Conservation (phyloP, 805 yeast species). For the Candida coleopterorum region DNA sequence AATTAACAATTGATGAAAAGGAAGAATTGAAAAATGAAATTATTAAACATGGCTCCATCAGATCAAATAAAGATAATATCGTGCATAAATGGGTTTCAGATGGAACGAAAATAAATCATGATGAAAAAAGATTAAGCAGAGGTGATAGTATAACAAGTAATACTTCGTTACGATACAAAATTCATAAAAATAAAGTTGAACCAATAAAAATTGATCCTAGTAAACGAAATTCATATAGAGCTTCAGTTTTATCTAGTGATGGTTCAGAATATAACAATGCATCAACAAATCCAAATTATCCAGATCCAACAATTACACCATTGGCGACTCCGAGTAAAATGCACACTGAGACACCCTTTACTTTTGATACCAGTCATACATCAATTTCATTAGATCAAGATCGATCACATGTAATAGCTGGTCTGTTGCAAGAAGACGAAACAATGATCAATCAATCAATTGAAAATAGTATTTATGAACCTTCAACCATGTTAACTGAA, state of each 20-base stretch:
- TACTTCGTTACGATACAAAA: conserved; percentile 3
- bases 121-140: not conserved
- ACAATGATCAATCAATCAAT: not conserved
- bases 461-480: not conserved
- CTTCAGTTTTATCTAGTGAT: conserved; percentile 13
- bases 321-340: conserved; percentile 6
- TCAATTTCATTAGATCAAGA: not conserved
- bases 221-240: conserved; percentile 15
- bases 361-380: not conserved
- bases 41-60: conserved; percentile 1
- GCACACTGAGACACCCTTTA: conserved; percentile 1
- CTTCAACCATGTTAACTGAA: conserved; percentile 5
- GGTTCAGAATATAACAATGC: conserved; percentile 4
- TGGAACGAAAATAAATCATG: too few species aligned
- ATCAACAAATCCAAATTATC: conserved; percentile 14
- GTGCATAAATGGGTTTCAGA: too few species aligned
- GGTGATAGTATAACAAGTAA: not conserved
- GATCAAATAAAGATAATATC: not conserved
- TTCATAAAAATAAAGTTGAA: conserved; percentile 11
- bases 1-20: conserved; percentile 1
- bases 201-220: conserved; percentile 6
- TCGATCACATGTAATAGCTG: conserved; percentile 1
- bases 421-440: conserved; percentile 8
- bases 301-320: conserved; percentile 15
- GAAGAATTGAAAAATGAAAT: conserved; percentile 5